Percentiles rank a stretch among this genome's conserved stretches.
Evolutionary conservation across 495 filamentous ascomycete genomes (phyloP).

Genomic region (Neurospora africana): DNA sequence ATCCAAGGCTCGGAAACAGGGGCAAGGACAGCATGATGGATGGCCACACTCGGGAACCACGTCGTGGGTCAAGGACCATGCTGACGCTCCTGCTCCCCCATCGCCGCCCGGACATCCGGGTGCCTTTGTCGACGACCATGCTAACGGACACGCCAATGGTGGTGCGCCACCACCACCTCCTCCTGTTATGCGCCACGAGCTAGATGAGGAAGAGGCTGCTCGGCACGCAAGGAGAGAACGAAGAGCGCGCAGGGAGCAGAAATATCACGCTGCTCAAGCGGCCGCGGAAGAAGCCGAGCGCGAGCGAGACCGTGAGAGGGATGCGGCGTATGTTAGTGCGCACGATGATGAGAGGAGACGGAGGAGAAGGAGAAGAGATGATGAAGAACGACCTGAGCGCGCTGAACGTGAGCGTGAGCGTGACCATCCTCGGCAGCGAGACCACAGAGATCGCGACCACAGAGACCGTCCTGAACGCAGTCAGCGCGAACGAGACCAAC

Average conservation of each 20-base stretch:
- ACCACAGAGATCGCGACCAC: conserved; percentile 2
- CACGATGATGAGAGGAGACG: neutral
- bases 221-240: conserved; percentile 32
- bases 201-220: conserved; percentile 33
- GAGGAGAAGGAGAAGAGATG: neutral
- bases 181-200: conserved; percentile 26
- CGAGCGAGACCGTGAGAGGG: conserved; percentile 12
- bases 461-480: conserved; percentile 11
- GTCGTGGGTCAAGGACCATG: conserved; percentile 51
- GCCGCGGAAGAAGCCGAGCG: conserved; percentile 31
- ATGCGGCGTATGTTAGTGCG: neutral
- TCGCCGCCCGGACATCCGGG: conserved; percentile 9
- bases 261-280: conserved; percentile 31
- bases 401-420: conserved; percentile 7
- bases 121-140: conserved; percentile 31
- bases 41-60: conserved; percentile 48
- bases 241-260: conserved; percentile 18
- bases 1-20: conserved; percentile 26
- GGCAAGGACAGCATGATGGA: conserved; percentile 21
- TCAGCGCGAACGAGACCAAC: neutral
- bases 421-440: conserved; percentile 8
- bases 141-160: neutral
- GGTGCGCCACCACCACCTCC: neutral
- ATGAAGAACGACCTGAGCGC: neutral
- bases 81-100: conserved; percentile 44